Evolutionary conservation across 2,329 filamentous ascomycete genomes (phyloP).

Genomic region (Atkinsonella hypoxylon): DNA sequence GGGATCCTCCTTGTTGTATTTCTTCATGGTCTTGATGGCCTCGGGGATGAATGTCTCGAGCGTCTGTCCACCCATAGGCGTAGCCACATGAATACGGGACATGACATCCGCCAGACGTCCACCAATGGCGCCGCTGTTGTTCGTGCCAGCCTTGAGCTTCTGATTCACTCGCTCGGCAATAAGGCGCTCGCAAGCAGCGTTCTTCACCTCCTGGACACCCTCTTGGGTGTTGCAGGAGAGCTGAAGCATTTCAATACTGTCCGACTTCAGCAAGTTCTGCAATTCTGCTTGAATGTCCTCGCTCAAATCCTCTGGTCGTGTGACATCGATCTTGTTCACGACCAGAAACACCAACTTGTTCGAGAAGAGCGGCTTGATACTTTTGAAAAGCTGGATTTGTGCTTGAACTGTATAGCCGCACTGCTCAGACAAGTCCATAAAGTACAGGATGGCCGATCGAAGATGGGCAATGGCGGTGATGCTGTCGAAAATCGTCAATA

Average conservation of each 20-base stretch:
- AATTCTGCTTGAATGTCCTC: constrained; percentile 66
- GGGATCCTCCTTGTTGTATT: constrained; percentile 86
- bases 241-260: constrained; percentile 86
- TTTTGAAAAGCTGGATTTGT: constrained; percentile 91
- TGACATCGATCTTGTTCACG: constrained; percentile 96
- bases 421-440: constrained; percentile 95
- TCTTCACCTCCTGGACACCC: constrained; percentile 89
- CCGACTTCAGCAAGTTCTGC: constrained; percentile 68
- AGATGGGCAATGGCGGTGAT: constrained; percentile 97
- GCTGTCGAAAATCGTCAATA: constrained; percentile 18
- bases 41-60: constrained; percentile 85
- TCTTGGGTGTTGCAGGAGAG: constrained; percentile 92
- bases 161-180: constrained; percentile 88
- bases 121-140: constrained; percentile 60
- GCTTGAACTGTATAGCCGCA: constrained; percentile 89
- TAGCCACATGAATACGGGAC: constrained; percentile 91
- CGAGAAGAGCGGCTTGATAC: constrained; percentile 90
- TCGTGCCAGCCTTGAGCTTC: constrained; percentile 88
- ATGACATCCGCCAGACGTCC: constrained; percentile 83
- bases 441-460: constrained; percentile 89
- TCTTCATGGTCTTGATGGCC: constrained; percentile 65
- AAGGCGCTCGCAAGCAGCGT: constrained; percentile 83
- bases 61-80: constrained; percentile 69
- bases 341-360: constrained; percentile 97
- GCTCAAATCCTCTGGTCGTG: constrained; percentile 76